phyloP scores from a whole-genome alignment of 805 yeast species.

The Saccharomyces jurei region DNA sequence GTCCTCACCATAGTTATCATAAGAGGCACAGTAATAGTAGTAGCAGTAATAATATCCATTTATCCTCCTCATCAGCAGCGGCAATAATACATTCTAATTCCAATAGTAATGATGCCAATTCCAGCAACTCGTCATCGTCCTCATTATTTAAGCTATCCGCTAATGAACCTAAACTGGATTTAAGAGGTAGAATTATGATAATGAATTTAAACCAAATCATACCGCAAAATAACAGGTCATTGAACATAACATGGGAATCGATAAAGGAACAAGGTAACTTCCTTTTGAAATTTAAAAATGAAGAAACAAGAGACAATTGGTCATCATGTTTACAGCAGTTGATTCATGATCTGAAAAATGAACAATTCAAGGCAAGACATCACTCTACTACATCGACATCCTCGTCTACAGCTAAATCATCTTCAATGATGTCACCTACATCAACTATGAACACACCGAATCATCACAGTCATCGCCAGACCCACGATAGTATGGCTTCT shows the following conservation, averaged over 20 bases:
- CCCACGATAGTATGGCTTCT: conserved; percentile 26
- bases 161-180: conserved; percentile 40
- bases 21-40: conserved; percentile 2
- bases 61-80: neutral
- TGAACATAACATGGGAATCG: conserved; percentile 75
- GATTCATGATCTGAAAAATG: conserved; percentile 27
- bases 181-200: conserved; percentile 77
- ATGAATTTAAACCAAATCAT: conserved; percentile 51
- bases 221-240: conserved; percentile 42
- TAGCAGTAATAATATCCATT: conserved; percentile 4
- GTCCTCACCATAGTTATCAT: conserved; percentile 5
- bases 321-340: conserved; percentile 47
- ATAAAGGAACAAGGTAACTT: conserved; percentile 81
- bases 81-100: neutral
- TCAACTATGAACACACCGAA: neutral
- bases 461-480: neutral
- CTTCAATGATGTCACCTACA: conserved; percentile 11
- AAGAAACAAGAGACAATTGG: conserved; percentile 82
- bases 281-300: conserved; percentile 71
- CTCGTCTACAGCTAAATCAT: conserved; percentile 7
- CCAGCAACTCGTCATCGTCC: conserved; percentile 7
- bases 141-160: conserved; percentile 6
- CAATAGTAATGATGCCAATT: conserved; percentile 3
- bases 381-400: conserved; percentile 3
- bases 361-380: conserved; percentile 2